These are phyloP conservation scores for Corynespora cassiicola DNA, from an alignment of 2,329 filamentous ascomycete genomes.

Conservation along the genomic window DNA sequence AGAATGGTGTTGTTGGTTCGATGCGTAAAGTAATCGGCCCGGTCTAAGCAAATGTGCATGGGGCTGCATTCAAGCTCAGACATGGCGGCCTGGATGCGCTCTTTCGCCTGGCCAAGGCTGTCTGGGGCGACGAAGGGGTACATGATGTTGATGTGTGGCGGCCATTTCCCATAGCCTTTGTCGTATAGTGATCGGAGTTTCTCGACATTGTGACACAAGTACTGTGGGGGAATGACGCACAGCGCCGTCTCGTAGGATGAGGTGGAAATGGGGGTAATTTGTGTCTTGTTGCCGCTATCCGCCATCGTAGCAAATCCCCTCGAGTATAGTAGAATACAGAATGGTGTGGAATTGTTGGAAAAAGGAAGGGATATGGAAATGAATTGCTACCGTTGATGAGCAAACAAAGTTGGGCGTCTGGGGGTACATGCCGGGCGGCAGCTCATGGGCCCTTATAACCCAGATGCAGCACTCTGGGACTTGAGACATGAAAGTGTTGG, in stretches of 20 bases:
- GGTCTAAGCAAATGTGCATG: constrained; percentile 45
- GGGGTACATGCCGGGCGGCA: too few relatives aligned
- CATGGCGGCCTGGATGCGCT: constrained; percentile 48
- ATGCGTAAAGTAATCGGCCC: constrained; percentile 57
- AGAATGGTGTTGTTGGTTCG: constrained; percentile 56
- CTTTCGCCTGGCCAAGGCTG: constrained; percentile 52
- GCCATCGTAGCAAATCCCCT: too few relatives aligned
- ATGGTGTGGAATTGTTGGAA: too few relatives aligned
- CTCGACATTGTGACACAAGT: constrained; percentile 59
- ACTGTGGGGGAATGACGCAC: constrained; percentile 63
- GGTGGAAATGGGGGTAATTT: constrained; percentile 26
- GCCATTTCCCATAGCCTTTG: constrained; percentile 67
- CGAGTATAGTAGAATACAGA: too few relatives aligned
- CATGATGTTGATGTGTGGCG: constrained; percentile 70
- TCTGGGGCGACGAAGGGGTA: constrained; percentile 68
- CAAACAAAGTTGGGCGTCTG: too few relatives aligned
- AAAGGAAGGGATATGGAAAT: too few relatives aligned
- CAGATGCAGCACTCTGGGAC: too few relatives aligned
- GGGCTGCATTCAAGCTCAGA: too few relatives aligned
- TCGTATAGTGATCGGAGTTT: constrained; percentile 68
- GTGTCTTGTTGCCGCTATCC: too few relatives aligned
- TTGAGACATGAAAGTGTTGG: too few relatives aligned
- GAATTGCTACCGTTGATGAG: too few relatives aligned
- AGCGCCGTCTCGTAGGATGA: constrained; percentile 65
- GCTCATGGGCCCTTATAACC: too few relatives aligned